A percentile compares a stretch with the other conserved stretches of the same genome.
Conservation (phyloP, 306 rosid species). For the Cercis canadensis region DNA sequence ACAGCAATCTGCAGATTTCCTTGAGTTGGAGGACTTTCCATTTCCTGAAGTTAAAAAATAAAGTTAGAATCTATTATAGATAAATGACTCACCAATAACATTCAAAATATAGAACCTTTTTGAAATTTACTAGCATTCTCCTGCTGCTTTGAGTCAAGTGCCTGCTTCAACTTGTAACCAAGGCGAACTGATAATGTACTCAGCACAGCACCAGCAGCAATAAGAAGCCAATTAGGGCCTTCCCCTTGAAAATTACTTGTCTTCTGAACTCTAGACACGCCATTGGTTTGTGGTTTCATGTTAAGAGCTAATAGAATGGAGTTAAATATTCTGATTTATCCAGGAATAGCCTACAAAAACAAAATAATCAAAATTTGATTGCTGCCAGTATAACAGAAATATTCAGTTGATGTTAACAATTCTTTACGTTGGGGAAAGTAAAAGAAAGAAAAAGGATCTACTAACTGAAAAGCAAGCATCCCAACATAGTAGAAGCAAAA, state of each 20-base stretch:
- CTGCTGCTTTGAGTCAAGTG: constrained; percentile 68
- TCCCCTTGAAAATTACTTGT: constrained; percentile 52
- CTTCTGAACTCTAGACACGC: constrained; percentile 65
- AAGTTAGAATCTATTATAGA: constrained; percentile 35
- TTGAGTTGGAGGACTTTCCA: constrained; percentile 57
- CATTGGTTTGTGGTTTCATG: constrained; percentile 71
- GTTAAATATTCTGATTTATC: constrained; percentile 46
- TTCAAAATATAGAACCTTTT: constrained; percentile 31
- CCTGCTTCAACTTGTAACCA: constrained; percentile 91
- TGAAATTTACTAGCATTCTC: constrained; percentile 50
- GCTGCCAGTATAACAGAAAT: not conserved
- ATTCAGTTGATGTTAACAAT: not conserved
- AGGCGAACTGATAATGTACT: constrained; percentile 84
- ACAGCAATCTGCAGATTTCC: constrained; percentile 59
- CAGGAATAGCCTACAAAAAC: constrained; percentile 50
- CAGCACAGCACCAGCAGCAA: constrained; percentile 92
- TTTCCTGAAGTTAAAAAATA: constrained; percentile 53
- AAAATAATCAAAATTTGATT: constrained; percentile 31
- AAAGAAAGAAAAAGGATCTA: not conserved
- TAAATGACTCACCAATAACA: constrained; percentile 6
- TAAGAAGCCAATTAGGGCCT: constrained; percentile 83
- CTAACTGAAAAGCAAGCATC: too few relatives aligned
- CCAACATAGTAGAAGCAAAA: not conserved
- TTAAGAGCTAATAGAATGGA: constrained; percentile 44
- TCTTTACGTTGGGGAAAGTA: too few relatives aligned